A percentile compares a stretch with the other conserved stretches of the same genome.
Conservation (phyloP, 2,329 filamentous ascomycete genomes). For the Intubia oerlemansii region DNA sequence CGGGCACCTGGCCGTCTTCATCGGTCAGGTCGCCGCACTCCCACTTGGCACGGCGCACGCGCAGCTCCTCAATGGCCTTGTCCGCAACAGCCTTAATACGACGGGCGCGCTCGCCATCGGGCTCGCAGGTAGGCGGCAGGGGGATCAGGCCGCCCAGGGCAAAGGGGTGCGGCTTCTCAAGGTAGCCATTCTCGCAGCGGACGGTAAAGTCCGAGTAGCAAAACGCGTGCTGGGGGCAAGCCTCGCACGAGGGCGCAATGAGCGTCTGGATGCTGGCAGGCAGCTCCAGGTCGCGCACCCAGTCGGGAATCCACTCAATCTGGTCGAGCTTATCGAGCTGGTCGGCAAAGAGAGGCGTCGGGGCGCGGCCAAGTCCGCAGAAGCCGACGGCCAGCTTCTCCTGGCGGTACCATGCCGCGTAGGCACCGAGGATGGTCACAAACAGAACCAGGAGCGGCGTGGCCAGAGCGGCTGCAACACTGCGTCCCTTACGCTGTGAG, state of each 20-base stretch:
- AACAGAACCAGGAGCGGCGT: slow-evolving; percentile 53
- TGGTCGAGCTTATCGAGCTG: slow-evolving; percentile 16
- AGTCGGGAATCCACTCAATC: slow-evolving; percentile 16
- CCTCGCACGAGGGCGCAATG: slow-evolving; percentile 65
- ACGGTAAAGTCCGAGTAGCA: slow-evolving; percentile 64
- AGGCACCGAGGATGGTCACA: slow-evolving; percentile 45
- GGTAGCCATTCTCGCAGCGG: slow-evolving; percentile 69
- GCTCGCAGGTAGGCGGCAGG: slow-evolving; percentile 77
- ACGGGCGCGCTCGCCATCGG: slow-evolving; percentile 79
- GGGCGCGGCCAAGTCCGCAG: slow-evolving; percentile 60
- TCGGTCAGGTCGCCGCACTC: slow-evolving; percentile 62
- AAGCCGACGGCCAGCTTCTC: slow-evolving; percentile 95
- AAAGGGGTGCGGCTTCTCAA: slow-evolving; percentile 67
- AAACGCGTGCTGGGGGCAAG: slow-evolving; percentile 74
- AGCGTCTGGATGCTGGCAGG: slow-evolving; percentile 52
- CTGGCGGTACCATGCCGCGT: slow-evolving; percentile 70
- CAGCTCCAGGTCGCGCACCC: slow-evolving; percentile 24
- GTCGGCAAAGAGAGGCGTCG: slow-evolving; percentile 20
- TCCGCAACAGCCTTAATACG: slow-evolving; percentile 76
- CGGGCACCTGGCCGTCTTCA: slow-evolving; percentile 35
- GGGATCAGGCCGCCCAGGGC: slow-evolving; percentile 64
- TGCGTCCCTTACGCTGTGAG: too few relatives aligned
- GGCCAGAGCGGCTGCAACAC: slow-evolving; percentile 23
- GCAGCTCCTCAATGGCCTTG: slow-evolving; percentile 66
- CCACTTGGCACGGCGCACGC: slow-evolving; percentile 67